Evolutionary conservation across 129 eudicot species (phyloP).

Genomic region (Tagetes erecta): DNA sequence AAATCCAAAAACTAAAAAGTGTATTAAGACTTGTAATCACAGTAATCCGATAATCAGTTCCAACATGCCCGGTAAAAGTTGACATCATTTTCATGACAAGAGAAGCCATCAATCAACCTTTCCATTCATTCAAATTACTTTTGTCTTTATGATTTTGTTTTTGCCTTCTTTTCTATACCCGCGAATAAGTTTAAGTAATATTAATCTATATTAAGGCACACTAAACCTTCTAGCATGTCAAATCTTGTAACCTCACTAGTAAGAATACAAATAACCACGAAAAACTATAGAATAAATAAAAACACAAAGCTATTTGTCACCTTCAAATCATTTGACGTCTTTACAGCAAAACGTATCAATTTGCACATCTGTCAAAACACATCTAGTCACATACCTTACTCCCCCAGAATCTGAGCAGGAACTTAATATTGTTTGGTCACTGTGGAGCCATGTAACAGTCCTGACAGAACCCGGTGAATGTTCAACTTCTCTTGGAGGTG

Average conservation of each 20-base stretch:
- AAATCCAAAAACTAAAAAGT: background rate
- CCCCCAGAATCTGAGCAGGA: slow-evolving; percentile 73
- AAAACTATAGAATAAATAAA: background rate
- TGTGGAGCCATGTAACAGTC: slow-evolving; percentile 73
- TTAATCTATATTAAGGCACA: background rate
- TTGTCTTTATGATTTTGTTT: background rate
- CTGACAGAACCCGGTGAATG: slow-evolving; percentile 76
- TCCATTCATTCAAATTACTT: background rate
- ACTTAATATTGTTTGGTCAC: slow-evolving; percentile 77
- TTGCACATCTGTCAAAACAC: background rate
- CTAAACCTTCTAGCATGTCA: background rate
- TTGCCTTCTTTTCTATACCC: background rate
- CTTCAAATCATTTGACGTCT: background rate
- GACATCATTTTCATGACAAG: background rate
- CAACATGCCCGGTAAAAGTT: background rate
- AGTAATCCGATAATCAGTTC: background rate
- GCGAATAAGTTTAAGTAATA: background rate
- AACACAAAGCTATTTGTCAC: background rate
- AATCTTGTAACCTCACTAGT: background rate
- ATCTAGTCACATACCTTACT: slow-evolving; percentile 49
- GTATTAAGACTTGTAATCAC: background rate
- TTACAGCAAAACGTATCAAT: background rate
- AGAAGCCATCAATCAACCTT: background rate
- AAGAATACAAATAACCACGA: background rate
- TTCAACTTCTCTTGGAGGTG: slow-evolving; percentile 68